A percentile compares a stretch with the other conserved stretches of the same genome.
These are phyloP conservation scores for Aspergillus terreus DNA, from an alignment of 2,329 filamentous ascomycete species.

Conservation along the genomic window DNA sequence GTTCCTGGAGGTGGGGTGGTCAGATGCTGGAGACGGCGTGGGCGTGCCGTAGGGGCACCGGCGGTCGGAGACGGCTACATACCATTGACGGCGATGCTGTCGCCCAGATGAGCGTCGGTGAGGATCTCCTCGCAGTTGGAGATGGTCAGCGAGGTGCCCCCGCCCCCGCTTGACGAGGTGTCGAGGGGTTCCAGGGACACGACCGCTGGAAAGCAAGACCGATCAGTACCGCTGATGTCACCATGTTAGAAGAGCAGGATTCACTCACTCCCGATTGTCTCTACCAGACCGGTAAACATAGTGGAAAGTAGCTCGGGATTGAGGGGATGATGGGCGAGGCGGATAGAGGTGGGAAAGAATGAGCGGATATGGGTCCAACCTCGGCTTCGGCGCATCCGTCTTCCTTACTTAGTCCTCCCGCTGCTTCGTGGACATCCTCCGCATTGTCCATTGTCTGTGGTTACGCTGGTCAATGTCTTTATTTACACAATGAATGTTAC, in stretches of 20 bases:
- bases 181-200: slow-evolving; percentile 77
- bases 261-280: slow-evolving; percentile 81
- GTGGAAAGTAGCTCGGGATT: not conserved
- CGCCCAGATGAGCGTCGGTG: slow-evolving; percentile 76
- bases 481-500: slow-evolving; percentile 21
- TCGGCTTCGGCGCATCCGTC: slow-evolving; percentile 17
- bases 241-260: slow-evolving; percentile 7
- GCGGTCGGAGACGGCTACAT: slow-evolving; percentile 9
- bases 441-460: not conserved
- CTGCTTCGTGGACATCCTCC: not conserved
- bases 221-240: slow-evolving; percentile 1
- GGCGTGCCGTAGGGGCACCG: not conserved
- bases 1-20: slow-evolving; percentile 50
- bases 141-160: slow-evolving; percentile 89
- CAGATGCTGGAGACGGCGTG: not conserved
- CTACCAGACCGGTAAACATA: slow-evolving; percentile 97
- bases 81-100: slow-evolving; percentile 94
- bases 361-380: slow-evolving; percentile 12
- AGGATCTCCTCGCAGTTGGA: slow-evolving; percentile 72
- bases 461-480: not conserved
- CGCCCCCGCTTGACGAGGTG: slow-evolving; percentile 63
- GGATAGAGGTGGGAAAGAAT: slow-evolving; percentile 2
- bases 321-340: slow-evolving; percentile 12
- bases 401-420: not conserved
- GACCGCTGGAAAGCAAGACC: slow-evolving; percentile 58